Conservation (phyloP, 1,284 basidiomycete species). For the Boletus sp. region DNA sequence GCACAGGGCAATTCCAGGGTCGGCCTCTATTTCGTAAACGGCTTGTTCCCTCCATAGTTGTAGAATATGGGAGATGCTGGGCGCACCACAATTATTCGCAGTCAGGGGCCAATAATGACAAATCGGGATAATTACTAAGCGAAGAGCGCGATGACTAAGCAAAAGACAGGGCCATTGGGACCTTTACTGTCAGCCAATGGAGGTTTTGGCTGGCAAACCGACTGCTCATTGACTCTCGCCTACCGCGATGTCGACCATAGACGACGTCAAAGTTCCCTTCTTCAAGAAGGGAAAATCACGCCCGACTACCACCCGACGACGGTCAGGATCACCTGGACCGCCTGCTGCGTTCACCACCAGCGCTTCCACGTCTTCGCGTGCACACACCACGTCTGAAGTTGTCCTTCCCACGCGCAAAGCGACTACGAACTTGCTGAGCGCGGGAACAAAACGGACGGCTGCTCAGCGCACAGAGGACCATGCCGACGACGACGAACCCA, state of each 20-base stretch:
- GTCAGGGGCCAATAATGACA: slow-evolving; percentile 14
- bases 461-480: slow-evolving; percentile 51
- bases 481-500: slow-evolving; percentile 42
- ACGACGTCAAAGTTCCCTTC: slow-evolving; percentile 63
- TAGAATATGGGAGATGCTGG: too few species aligned
- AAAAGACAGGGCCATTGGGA: too few species aligned
- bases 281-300: slow-evolving; percentile 83
- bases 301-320: slow-evolving; percentile 67
- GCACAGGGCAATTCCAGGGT: neutral
- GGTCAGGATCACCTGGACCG: slow-evolving; percentile 44
- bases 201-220: neutral
- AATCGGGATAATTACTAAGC: slow-evolving; percentile 14
- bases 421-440: slow-evolving; percentile 67
- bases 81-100: too few species aligned
- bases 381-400: slow-evolving; percentile 53
- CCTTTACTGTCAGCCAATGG: too few species aligned
- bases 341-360: slow-evolving; percentile 16
- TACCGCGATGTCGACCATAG: slow-evolving; percentile 40
- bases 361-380: slow-evolving; percentile 36
- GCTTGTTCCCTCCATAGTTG: neutral
- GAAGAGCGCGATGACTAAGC: slow-evolving; percentile 21
- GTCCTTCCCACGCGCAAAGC: slow-evolving; percentile 71
- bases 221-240: slow-evolving; percentile 1
- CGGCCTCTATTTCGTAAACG: neutral
- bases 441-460: slow-evolving; percentile 77